Evolutionary conservation across 352 stramenopile genomes (phyloP).

Genomic region (Pythium phragmiticola): DNA sequence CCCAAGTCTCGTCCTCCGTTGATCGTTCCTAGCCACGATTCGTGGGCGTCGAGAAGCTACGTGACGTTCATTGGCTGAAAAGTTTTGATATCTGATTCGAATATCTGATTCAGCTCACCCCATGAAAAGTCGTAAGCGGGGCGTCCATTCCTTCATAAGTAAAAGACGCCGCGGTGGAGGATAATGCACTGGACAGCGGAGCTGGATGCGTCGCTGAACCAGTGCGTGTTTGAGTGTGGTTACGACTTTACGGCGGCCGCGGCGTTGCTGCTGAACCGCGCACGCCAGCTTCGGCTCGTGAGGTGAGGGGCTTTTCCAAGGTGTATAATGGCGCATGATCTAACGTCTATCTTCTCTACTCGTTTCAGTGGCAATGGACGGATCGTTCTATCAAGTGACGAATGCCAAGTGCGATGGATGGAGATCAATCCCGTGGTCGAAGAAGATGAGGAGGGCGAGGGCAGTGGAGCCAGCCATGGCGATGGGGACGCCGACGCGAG

Average conservation of each 20-base stretch:
- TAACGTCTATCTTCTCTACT: background rate
- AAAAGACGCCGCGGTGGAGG: background rate
- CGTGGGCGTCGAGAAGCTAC: slow-evolving; percentile 10
- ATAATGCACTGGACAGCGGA: slow-evolving; percentile 66
- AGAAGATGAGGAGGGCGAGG: slow-evolving; percentile 30
- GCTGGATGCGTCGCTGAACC: slow-evolving; percentile 64
- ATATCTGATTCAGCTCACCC: background rate
- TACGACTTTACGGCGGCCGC: slow-evolving; percentile 65
- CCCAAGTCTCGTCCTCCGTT: background rate
- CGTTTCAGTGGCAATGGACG: slow-evolving; percentile 20
- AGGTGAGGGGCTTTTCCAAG: slow-evolving; percentile 23
- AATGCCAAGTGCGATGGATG: slow-evolving; percentile 71
- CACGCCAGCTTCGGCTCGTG: slow-evolving; percentile 42
- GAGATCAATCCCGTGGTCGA: slow-evolving; percentile 57
- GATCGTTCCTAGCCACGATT: background rate
- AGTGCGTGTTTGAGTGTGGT: slow-evolving; percentile 71
- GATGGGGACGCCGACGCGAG: slow-evolving; percentile 4
- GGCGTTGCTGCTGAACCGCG: slow-evolving; percentile 39
- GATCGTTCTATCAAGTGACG: slow-evolving; percentile 35
- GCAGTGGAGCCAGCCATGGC: background rate
- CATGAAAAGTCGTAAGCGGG: slow-evolving; percentile 9
- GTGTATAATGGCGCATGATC: background rate
- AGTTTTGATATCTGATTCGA: slow-evolving; percentile 15
- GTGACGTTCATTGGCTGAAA: slow-evolving; percentile 6
- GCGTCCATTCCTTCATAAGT: slow-evolving; percentile 3